Evolutionary conservation across 495 filamentous ascomycete genomes (phyloP).

Genomic region (Penicillium odoratum): DNA sequence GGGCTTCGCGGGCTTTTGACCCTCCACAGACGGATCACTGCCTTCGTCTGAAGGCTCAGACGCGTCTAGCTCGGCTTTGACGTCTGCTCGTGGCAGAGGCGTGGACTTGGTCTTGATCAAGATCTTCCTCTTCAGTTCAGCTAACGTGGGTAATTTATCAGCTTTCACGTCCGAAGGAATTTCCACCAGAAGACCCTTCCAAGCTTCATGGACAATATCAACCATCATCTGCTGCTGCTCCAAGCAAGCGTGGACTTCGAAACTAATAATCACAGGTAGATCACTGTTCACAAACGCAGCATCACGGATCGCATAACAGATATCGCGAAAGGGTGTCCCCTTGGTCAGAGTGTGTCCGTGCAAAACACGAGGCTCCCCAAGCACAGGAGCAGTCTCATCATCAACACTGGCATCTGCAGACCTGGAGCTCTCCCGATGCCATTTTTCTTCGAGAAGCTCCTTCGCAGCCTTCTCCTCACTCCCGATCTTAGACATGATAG

Average conservation of each 20-base stretch:
- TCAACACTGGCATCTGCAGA: not conserved
- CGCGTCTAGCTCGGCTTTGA: slow-evolving; percentile 26
- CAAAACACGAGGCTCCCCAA: slow-evolving; percentile 72
- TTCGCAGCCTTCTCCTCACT: slow-evolving; percentile 19
- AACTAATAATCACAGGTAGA: slow-evolving; percentile 80
- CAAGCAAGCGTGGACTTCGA: slow-evolving; percentile 80
- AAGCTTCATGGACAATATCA: slow-evolving; percentile 79
- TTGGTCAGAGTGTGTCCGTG: slow-evolving; percentile 92
- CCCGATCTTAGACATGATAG: slow-evolving; percentile 5
- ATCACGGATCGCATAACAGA: slow-evolving; percentile 76
- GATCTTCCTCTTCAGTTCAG: slow-evolving; percentile 71
- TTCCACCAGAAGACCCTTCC: slow-evolving; percentile 68
- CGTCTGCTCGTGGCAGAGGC: slow-evolving; percentile 30
- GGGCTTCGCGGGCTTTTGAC: slow-evolving; percentile 43
- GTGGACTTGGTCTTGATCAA: slow-evolving; percentile 87
- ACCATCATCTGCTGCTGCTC: slow-evolving; percentile 89
- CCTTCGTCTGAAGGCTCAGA: slow-evolving; percentile 14
- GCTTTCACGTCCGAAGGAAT: slow-evolving; percentile 48
- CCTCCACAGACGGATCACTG: slow-evolving; percentile 9
- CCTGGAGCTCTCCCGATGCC: slow-evolving; percentile 3
- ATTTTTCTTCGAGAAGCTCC: slow-evolving; percentile 9
- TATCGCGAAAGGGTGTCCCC: slow-evolving; percentile 78
- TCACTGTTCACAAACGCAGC: slow-evolving; percentile 73
- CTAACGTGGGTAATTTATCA: slow-evolving; percentile 60
- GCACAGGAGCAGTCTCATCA: slow-evolving; percentile 22